These are phyloP conservation scores for Amanita brunnescens DNA, from an alignment of 768 basidiomycete genomes.

Conservation along the genomic window DNA sequence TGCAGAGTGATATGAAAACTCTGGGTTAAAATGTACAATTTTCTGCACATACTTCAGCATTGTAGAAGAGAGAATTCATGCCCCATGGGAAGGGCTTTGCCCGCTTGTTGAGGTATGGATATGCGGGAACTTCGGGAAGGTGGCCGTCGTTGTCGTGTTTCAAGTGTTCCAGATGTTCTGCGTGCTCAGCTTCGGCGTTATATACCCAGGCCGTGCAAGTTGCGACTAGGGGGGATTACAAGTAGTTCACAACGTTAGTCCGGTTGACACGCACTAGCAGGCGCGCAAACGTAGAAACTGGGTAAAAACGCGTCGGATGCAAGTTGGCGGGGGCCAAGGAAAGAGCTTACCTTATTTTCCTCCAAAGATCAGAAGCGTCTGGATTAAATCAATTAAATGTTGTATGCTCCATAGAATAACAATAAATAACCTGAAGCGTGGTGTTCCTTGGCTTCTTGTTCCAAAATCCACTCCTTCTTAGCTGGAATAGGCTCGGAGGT, in stretches of 20 bases:
- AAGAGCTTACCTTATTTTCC: conserved; percentile 65
- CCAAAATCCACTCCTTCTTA: conserved; percentile 35
- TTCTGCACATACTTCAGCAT: conserved; percentile 45
- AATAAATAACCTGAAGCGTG: conserved; percentile 51
- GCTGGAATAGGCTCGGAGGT: conserved; percentile 27
- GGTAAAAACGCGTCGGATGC: conserved; percentile 15
- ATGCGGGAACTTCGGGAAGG: conserved; percentile 63
- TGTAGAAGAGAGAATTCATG: conserved; percentile 75
- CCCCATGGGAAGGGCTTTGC: conserved; percentile 84
- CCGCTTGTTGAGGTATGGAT: conserved; percentile 70
- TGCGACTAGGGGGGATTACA: conserved; percentile 26
- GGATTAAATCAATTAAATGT: conserved; percentile 12
- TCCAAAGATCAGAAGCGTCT: conserved; percentile 80
- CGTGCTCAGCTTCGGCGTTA: conserved; percentile 54
- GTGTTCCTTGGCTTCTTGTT: conserved; percentile 49
- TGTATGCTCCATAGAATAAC: neutral
- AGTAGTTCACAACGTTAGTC: neutral
- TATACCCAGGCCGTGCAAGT: conserved; percentile 47
- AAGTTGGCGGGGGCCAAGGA: neutral
- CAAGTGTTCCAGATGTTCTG: conserved; percentile 61
- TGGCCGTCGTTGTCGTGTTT: conserved; percentile 65
- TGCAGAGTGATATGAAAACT: conserved; percentile 15
- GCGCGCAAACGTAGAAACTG: conserved; percentile 70
- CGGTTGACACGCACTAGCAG: conserved; percentile 51
- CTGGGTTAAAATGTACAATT: neutral